These are phyloP conservation scores for Extremus antarcticus DNA, from an alignment of 495 filamentous ascomycete species.

Conservation along the genomic window DNA sequence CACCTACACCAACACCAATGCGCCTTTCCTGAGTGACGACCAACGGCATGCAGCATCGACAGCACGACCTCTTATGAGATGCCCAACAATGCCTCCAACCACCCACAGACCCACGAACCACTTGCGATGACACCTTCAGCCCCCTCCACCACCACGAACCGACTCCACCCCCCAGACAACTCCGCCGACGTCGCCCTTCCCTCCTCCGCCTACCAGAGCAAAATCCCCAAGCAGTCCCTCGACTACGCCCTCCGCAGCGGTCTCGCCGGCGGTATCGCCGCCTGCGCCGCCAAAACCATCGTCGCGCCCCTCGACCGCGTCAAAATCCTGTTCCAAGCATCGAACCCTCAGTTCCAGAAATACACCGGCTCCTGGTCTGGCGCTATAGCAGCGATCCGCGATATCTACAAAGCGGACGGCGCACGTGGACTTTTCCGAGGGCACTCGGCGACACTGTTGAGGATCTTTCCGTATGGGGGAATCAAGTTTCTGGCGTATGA, in stretches of 20 bases:
- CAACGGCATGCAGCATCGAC: neutral
- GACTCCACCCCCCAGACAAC: neutral
- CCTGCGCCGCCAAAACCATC: slow-evolving; percentile 73
- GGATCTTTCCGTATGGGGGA: slow-evolving; percentile 93
- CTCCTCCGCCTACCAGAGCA: slow-evolving; percentile 20
- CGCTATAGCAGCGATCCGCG: slow-evolving; percentile 61
- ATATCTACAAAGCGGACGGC: slow-evolving; percentile 71
- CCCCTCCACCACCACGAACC: neutral
- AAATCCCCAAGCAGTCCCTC: slow-evolving; percentile 55
- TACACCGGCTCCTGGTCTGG: slow-evolving; percentile 84
- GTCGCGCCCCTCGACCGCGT: slow-evolving; percentile 95
- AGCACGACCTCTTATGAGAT: neutral
- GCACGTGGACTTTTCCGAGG: slow-evolving; percentile 71
- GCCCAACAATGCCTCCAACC: neutral
- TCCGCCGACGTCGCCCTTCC: neutral
- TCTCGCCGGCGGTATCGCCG: slow-evolving; percentile 77
- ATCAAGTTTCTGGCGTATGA: slow-evolving; percentile 98
- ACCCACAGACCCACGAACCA: slow-evolving; percentile 3
- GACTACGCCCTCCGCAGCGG: slow-evolving; percentile 76
- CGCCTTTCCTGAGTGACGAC: neutral
- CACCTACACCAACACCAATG: neutral
- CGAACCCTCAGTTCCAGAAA: slow-evolving; percentile 84
- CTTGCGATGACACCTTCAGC: neutral
- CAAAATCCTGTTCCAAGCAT: slow-evolving; percentile 96
- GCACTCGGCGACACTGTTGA: slow-evolving; percentile 84